Base-by-base conservation (phyloP, 495 filamentous ascomycete genomes). In the Xylaria grammica region DNA sequence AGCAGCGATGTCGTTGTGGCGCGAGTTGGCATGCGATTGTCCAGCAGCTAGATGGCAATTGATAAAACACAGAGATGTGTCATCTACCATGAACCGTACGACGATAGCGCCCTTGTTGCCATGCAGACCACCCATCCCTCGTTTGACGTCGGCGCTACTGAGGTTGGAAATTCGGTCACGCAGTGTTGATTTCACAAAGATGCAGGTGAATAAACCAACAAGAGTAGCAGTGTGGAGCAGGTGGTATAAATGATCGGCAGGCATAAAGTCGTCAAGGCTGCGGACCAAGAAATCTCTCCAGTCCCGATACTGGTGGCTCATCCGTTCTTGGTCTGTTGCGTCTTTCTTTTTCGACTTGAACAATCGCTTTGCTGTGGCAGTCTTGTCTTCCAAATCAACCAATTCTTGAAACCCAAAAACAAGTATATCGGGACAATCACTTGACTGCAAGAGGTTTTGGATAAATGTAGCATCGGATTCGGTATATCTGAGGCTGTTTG, bases 341-440 rank as follows among this genome's bases (percentile, higher is more conserved):
- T 96, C 92, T 71, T 96, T 97, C 81, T 97, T 97, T 77, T 96
- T 98, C 69, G 82, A 78, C 56, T 88, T 87, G 57, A 92, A 81
- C 65, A 92, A 84, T 46, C 88, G 88, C 77, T 91, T 97, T n/a
- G 95, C 95, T 59, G 94, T 97, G 64, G 95, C 89, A 67, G 91
- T 96, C 80, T 97, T 99, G 74, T 98, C 92, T 71, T 99, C 95
- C 15, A 99, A 79, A 70, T 99, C 96, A 13, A 99, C 94, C 9
- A 99, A 82, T 74, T 99, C 95, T 73, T 99, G 95, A 74, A 99
- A 99, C 10, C 95, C 95, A 83, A 98, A 99, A 4, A 99, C 86
- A 5, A 99, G 79, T 53, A 99, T 90, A 68, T 98, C 95, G 0
- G 95, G 92, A 9, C 89, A 87, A 54, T 89, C 82, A 60, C 90